Evolutionary conservation across 768 basidiomycete genomes (phyloP).

Genomic region (Lactifluus piperatus): DNA sequence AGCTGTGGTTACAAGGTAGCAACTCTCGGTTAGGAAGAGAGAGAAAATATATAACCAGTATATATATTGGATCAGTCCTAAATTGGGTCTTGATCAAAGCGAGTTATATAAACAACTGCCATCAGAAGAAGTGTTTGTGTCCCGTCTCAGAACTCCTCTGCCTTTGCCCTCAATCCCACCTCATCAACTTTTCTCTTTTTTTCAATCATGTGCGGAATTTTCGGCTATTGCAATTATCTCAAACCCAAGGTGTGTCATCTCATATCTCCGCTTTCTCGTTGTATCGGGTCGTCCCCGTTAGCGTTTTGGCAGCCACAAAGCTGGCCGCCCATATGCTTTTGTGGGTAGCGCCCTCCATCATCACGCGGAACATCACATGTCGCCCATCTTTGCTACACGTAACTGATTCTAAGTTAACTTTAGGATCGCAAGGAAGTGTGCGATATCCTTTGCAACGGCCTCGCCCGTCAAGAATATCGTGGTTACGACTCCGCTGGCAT

Average conservation of each 20-base stretch:
- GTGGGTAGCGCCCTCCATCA: not conserved
- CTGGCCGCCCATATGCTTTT: not conserved
- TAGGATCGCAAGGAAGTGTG: slow-evolving; percentile 53
- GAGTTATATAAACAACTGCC: too few relatives aligned
- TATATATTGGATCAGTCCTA: too few relatives aligned
- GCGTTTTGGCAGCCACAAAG: too few relatives aligned
- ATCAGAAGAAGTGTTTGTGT: too few relatives aligned
- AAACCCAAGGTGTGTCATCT: slow-evolving; percentile 72
- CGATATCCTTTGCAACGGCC: slow-evolving; percentile 83
- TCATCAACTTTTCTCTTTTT: not conserved
- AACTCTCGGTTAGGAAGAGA: too few relatives aligned
- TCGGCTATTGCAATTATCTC: slow-evolving; percentile 90
- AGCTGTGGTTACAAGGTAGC: too few relatives aligned
- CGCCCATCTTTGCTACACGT: not conserved
- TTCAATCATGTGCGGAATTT: slow-evolving; percentile 84
- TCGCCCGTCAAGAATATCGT: slow-evolving; percentile 93
- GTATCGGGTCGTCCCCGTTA: not conserved
- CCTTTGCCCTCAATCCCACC: too few relatives aligned
- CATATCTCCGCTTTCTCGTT: not conserved
- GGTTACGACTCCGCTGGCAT: slow-evolving; percentile 96
- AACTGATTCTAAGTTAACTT: not conserved
- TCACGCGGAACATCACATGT: not conserved
- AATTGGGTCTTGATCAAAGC: too few relatives aligned
- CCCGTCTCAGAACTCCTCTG: too few relatives aligned
- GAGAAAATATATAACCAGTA: too few relatives aligned